Evolutionary conservation across 176 grass and related monocot species (phyloP), one percentile per base, ranked within the genome.

Genomic region (Poa annua): DNA sequence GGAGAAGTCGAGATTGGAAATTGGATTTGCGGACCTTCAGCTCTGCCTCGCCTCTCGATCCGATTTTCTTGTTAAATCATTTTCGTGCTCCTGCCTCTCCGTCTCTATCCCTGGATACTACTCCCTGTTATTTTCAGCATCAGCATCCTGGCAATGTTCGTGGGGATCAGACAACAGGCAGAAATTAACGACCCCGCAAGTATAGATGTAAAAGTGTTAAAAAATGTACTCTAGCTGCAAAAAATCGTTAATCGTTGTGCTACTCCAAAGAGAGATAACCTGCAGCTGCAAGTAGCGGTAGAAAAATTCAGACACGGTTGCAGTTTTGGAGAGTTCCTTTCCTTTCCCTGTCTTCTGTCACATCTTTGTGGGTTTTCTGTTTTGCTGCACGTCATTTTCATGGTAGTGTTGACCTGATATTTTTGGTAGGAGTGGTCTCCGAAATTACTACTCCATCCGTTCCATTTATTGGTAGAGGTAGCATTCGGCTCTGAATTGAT

Each of bases 361-460:
- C 36, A n/a, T 41, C 65, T 68, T 68, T 10, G 16, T 45, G 19
- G 39, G 38, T 48, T 48, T 32, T 73, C 26, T 50, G 44, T 50
- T 73, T 48, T 48, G 69, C 69, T 24, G 45, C 70, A 73, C 71
- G 47, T 71, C 67, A 3, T 20, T 71, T 24, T 45, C 67, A 45
- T 24, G 20, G 67, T 71, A 24, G 13, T 24, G 19, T 71, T 45
- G 67, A 24, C 39, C 36, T 24, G 67, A 45, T 71, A 71, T 42
- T 41, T 41, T 41, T 41, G 38, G 38, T 8, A 41, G 38, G 8
- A 7, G 6, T 41, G 38, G 38, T 41, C 38, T 41, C 38, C 38
- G 38, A 8, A 8, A 41, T 41, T 29, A 29, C 29, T 29, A 29
- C 29, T 29, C 29, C 29, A 29, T 29, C 1, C 29, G 29, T 29